A percentile compares a stretch with the other conserved stretches of the same genome.
phyloP scores from a whole-genome alignment of 116 monocot species.

The Dioscorea cayenensis region DNA sequence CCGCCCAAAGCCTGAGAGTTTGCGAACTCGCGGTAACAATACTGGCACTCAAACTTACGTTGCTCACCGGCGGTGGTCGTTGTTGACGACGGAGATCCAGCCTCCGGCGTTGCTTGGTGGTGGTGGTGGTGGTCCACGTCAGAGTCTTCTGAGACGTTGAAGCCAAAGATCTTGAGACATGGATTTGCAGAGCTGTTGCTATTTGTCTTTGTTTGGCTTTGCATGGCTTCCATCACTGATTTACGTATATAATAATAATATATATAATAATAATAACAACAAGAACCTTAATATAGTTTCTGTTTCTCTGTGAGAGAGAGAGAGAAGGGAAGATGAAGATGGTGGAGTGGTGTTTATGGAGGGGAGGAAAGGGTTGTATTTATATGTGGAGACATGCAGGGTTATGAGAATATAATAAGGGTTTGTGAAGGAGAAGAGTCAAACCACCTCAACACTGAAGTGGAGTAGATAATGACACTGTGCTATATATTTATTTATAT shows the following conservation, averaged over 20 bases:
- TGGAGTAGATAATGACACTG: neutral
- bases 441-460: neutral
- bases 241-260: no score
- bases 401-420: neutral
- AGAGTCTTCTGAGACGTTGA: constrained; percentile 40
- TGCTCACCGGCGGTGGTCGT: neutral
- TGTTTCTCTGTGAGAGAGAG: neutral
- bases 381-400: neutral
- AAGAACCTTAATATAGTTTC: no score
- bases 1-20: constrained; percentile 94
- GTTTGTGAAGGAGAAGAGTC: neutral
- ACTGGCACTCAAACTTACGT: constrained; percentile 90
- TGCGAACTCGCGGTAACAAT: constrained; percentile 88
- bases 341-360: neutral
- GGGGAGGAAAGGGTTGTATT: neutral
- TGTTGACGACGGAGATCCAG: constrained; percentile 16
- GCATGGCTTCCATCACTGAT: no score
- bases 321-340: neutral
- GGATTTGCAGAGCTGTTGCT: constrained; percentile 9
- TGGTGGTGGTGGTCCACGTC: constrained; percentile 1
- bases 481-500: no score
- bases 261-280: no score
- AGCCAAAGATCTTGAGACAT: constrained; percentile 59
- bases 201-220: no score
- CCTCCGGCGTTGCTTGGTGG: neutral